Base-by-base conservation (phyloP, 805 yeast genomes). In the Hanseniaspora jakobsenii region DNA sequence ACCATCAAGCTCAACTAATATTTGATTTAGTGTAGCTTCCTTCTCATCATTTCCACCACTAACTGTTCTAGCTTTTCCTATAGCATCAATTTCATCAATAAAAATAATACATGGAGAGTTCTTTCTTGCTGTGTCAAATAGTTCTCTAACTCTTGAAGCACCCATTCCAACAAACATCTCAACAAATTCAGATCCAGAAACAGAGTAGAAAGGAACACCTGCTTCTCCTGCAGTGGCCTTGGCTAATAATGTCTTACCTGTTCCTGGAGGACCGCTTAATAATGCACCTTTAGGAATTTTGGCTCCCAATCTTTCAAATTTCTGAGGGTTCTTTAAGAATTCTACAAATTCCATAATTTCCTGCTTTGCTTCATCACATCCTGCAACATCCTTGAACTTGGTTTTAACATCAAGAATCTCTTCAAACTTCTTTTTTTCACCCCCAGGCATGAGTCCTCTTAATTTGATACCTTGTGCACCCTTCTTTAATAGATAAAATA, bases 121-220 rank as follows among this genome's bases (percentile, higher is more conserved):
- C 50, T 81, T 81, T 56, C 94, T 72, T 14, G 95, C 96, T 36
- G 83, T 81, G 58, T 81, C 79, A 66, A 86, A 86, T 56, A 86
- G 69, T 58, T 87, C 95, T 61, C 96, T 81, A 32, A 86, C 96
- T 61, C 96, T 73, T 3, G 89, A 78, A 3, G 95, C 95, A 66
- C 95, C 95, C 21, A 86, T 95, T 65, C 95, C 95, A 17, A 83
- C 93, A 67, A 83, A 86, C 95, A 86, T 86, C 62, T 86, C 95
- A n/a, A 85, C 93, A 53, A 86, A 86, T 60, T 86, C 95, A 12
- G 95, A 84, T 54, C 95, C 95, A 1, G 93, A 81, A 6, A 86
- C 95, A 18, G 91, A 78, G 51, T 77, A 77, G 60, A 86, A 86
- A 21, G 96, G 95, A 41, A 86, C 96, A 40, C 84, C 91, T 2